phyloP scores from a whole-genome alignment of 176 grass and related monocot genomes.

The Urochloa ruziziensis region DNA sequence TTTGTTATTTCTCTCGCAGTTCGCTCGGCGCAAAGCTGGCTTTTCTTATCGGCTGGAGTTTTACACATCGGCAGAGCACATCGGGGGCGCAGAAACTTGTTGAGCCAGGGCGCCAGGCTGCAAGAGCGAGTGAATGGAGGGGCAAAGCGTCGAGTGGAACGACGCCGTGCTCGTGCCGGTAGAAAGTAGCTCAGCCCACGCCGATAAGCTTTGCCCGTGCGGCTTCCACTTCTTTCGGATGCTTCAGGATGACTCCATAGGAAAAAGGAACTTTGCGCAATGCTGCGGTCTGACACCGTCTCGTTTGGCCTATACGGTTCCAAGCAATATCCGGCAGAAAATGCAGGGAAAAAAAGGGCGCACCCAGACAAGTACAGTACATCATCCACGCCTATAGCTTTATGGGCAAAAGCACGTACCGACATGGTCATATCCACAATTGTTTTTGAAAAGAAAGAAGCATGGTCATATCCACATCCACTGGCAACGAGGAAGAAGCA shows the following conservation, averaged over 20 bases:
- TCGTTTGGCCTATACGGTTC: background rate
- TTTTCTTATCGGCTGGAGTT: background rate
- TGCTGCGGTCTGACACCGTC: background rate
- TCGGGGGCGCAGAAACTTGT: background rate
- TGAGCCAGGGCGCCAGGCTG: background rate
- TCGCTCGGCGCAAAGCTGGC: background rate
- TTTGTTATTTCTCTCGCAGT: background rate
- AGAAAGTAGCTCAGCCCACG: background rate
- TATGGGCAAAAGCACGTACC: background rate
- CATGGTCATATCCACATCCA: background rate
- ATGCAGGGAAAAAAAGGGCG: background rate
- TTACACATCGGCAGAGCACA: constrained; percentile 28
- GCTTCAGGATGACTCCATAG: background rate
- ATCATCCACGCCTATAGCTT: background rate
- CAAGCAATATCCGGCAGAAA: background rate
- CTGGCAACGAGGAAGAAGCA: background rate
- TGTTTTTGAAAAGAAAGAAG: no score
- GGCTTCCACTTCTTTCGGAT: background rate
- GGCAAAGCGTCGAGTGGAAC: background rate
- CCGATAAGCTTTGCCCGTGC: background rate
- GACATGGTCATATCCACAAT: background rate
- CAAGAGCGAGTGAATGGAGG: background rate
- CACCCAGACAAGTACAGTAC: background rate
- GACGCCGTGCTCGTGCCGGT: background rate
- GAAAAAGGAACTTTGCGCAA: background rate